Evolutionary conservation across 2,329 filamentous ascomycete species (phyloP).

Genomic region (Venturia asperata): DNA sequence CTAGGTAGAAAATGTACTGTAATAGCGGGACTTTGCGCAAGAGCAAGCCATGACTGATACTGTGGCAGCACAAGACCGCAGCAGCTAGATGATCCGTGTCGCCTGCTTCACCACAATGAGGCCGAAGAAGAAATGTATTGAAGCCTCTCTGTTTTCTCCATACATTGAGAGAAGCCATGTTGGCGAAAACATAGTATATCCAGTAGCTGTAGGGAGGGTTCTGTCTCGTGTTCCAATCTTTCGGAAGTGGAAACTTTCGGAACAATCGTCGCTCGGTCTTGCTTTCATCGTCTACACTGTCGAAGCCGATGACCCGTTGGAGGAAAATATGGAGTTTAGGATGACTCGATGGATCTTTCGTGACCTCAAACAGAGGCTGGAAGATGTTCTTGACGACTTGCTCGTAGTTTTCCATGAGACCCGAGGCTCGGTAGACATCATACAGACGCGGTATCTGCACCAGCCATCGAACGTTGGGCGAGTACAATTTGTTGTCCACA

Average conservation of each 20-base stretch:
- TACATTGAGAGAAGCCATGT: slow-evolving; percentile 84
- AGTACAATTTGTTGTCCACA: slow-evolving; percentile 95
- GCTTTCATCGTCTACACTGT: slow-evolving; percentile 97
- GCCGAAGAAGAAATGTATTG: slow-evolving; percentile 88
- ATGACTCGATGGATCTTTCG: slow-evolving; percentile 74
- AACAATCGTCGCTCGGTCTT: slow-evolving; percentile 92
- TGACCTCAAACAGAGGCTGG: slow-evolving; percentile 89
- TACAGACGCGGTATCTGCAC: slow-evolving; percentile 92
- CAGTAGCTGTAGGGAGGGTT: slow-evolving; percentile 99
- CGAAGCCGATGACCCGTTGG: slow-evolving; percentile 91
- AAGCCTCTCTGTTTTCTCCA: slow-evolving; percentile 89
- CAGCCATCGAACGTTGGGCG: slow-evolving; percentile 94
- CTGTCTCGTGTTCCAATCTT: slow-evolving; percentile 81
- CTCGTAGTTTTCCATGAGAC: slow-evolving; percentile 82
- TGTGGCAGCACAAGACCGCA: slow-evolving; percentile 86
- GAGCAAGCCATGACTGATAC: slow-evolving; percentile 89
- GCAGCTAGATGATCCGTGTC: slow-evolving; percentile 94
- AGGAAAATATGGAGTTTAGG: slow-evolving; percentile 92
- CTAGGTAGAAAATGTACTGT: slow-evolving; percentile 95
- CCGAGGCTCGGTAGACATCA: slow-evolving; percentile 88
- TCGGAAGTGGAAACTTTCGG: slow-evolving; percentile 88
- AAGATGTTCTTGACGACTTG: slow-evolving; percentile 88
- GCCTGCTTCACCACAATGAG: slow-evolving; percentile 93
- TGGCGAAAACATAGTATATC: slow-evolving; percentile 96
- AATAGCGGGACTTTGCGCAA: slow-evolving; percentile 89